These are phyloP conservation scores for Flaveria brownii DNA, from an alignment of 129 eudicot species.

Conservation along the genomic window DNA sequence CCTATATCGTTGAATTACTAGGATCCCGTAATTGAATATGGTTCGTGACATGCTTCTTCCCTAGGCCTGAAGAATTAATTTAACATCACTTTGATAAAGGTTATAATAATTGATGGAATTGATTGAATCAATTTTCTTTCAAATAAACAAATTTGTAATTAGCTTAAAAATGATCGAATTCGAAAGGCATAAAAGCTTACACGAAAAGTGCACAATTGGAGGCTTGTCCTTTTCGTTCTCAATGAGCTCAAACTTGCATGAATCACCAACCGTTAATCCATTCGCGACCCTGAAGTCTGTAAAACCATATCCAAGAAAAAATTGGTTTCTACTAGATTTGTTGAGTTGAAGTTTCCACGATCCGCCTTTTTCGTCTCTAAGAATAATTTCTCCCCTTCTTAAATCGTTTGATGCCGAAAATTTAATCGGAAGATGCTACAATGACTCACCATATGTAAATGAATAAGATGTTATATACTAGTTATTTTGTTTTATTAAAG, in stretches of 20 bases:
- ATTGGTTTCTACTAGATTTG: not conserved
- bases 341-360: not conserved
- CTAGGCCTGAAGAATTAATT: not conserved
- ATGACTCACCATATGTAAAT: not conserved
- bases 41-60: not conserved
- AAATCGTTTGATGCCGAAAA: not conserved
- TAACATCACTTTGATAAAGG: not conserved
- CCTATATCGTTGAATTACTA: not conserved
- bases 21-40: not conserved
- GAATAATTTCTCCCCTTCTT: not conserved
- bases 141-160: not conserved
- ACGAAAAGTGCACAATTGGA: constrained; percentile 23
- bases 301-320: not conserved
- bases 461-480: too few relatives aligned
- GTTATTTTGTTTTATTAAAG: too few relatives aligned
- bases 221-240: constrained; percentile 26
- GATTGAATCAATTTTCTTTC: too few relatives aligned
- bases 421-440: constrained; percentile 17
- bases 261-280: constrained; percentile 24
- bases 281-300: constrained; percentile 17
- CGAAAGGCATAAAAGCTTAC: not conserved
- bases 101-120: too few relatives aligned
- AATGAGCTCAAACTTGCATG: constrained; percentile 28
- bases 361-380: not conserved
- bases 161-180: not conserved